Percentiles rank a stretch among this genome's conserved stretches.
Conservation (phyloP, 345 rosid genomes). For the Arabis alpina region DNA sequence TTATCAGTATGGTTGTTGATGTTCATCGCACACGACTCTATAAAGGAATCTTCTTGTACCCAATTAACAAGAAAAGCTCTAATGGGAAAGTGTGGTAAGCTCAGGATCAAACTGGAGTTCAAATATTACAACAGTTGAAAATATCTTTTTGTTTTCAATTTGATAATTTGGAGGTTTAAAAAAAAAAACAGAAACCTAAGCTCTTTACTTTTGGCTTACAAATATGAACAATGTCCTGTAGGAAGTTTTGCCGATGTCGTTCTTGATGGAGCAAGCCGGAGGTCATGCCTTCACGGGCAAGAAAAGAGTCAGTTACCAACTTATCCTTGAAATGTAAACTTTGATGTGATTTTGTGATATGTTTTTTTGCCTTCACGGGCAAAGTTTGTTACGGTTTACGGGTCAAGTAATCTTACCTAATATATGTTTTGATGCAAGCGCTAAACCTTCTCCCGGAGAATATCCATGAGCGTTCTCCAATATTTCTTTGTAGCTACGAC, state of each 20-base stretch:
- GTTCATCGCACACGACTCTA: constrained; percentile 95
- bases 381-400: background rate
- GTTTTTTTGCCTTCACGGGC: background rate
- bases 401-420: constrained; percentile 20
- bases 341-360: background rate
- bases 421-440: constrained; percentile 55
- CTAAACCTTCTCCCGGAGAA: constrained; percentile 76
- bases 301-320: too few relatives aligned
- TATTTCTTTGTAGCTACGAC: constrained; percentile 92
- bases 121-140: constrained; percentile 8
- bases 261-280: too few relatives aligned
- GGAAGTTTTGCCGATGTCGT: too few relatives aligned
- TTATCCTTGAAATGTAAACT: too few relatives aligned
- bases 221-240: too few relatives aligned
- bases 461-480: constrained; percentile 87
- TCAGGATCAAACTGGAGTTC: background rate
- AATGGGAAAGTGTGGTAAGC: constrained; percentile 90
- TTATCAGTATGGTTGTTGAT: constrained; percentile 93
- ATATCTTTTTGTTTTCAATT: background rate
- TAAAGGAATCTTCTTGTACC: constrained; percentile 96
- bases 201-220: background rate
- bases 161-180: background rate
- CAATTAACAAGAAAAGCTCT: constrained; percentile 93
- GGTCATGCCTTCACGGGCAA: too few relatives aligned
- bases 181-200: background rate